These are phyloP conservation scores for Pleurozium schreberi DNA, from an alignment of 225 moss, liverwort and hornwort species.

Conservation along the genomic window DNA sequence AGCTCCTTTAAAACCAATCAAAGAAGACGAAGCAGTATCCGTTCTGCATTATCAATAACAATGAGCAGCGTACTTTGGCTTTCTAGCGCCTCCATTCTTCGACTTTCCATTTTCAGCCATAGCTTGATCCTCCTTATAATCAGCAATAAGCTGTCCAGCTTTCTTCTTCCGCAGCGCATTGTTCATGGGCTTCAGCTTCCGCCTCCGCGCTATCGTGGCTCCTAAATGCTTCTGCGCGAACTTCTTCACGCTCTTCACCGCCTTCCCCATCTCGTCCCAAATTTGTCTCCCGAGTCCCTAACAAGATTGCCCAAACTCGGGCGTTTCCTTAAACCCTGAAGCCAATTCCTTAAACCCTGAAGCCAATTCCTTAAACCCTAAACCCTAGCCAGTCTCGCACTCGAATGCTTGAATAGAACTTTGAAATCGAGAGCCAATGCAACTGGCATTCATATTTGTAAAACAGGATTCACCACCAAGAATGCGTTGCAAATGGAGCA, in stretches of 20 bases:
- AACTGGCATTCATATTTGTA: not conserved
- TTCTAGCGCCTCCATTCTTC: conserved; percentile 14
- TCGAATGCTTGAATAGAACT: not conserved
- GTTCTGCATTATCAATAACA: not conserved
- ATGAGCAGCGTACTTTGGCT: conserved; percentile 17
- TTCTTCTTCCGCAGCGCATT: conserved; percentile 68
- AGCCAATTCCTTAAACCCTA: conserved; percentile 5
- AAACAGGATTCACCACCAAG: not conserved
- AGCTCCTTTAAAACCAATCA: not conserved
- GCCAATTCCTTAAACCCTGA: not conserved
- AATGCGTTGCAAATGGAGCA: not conserved
- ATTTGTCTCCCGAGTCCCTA: not conserved
- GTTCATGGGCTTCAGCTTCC: conserved; percentile 87
- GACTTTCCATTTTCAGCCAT: not conserved
- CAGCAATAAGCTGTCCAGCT: conserved; percentile 35
- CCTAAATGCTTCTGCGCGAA: conserved; percentile 79
- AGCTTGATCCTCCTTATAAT: conserved; percentile 41
- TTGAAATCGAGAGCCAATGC: not conserved
- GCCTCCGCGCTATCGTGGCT: conserved; percentile 63
- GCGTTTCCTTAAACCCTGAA: conserved; percentile 5
- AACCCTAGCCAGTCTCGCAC: not conserved
- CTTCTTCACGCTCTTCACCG: conserved; percentile 83
- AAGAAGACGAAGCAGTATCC: not conserved
- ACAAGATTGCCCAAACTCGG: not conserved
- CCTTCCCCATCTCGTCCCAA: conserved; percentile 45